Base-by-base conservation (phyloP, 129 eudicot genomes). In the Erigeron canadensis region DNA sequence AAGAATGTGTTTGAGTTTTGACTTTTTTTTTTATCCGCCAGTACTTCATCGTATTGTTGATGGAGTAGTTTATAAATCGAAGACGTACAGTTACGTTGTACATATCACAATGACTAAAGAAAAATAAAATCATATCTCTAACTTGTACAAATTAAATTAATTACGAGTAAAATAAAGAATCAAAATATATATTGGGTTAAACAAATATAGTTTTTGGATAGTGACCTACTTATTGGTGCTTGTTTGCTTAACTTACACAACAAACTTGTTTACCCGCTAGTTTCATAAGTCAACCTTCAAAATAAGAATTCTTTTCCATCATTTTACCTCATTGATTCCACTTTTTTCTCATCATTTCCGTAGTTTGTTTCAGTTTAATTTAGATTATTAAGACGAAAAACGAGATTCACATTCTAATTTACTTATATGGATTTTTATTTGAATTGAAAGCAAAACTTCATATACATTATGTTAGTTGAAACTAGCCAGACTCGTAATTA, bases 211-310 rank as follows among this genome's bases (percentile, higher is more conserved):
- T 51, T 50, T 77, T 77, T 77, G 81, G 81, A 77, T 77, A 70
- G 71, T 77, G 81, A 77, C 81, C 81, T 77, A 77, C 70, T 70
- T 77, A 61, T 75, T 54, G 65, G 79, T 66, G 79, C 73, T 66
- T 77, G 71, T 70, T 77, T 53, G 71, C 81, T 73, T 61, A 62
- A 70, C 65, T 70, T 70, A 63, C 57, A 70, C 72, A 61, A 77
- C 65, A 1, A 63, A 71, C 73, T 42, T 63, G 43, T 40, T 63
- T 77, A 59, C 45, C 63, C 10, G 0, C 54, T 68, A n/a, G n/a
- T n/a, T 11, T 76, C 70, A 60, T 17, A 46, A 71, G 77, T 71
- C 72, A 71, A 77, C 41, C 44, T 65, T 75, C 8, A 39, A n/a
- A 62, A 11, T 63, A 37, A 8, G 8, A 21, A 1, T 12, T 11